Evolutionary conservation across 176 grass and related monocot species (phyloP), one percentile per base, ranked within the genome.

Genomic region (Areca catechu): DNA sequence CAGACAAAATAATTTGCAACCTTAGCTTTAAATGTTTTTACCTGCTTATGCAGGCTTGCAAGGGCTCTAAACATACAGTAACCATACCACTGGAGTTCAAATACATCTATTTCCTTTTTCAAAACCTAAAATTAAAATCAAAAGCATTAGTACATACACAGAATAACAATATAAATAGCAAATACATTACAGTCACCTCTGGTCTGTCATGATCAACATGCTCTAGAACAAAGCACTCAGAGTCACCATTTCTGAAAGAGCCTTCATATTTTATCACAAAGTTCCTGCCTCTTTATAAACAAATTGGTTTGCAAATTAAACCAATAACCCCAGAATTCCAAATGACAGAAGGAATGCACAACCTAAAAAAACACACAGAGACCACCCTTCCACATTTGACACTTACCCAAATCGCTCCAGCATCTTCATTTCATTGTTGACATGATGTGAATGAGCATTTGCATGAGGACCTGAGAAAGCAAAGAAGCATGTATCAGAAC

Each of bases 191-290:
- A 73, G 37, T 65, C 69, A 82, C 93, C 93, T 98, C 87, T 65
- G 93, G 87, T 59, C 93, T 88, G 66, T 98, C 93, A 80, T 98
- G 93, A 58, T 83, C 56, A 67, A 98, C 77, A 58, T 98, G 93
- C 75, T 98, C 62, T 67, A 98, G 78, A 73, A 98, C 65, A 77
- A 98, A 89, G 49, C 93, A 98, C 22, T 92, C 84, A 49, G 75
- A 67, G 50, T 92, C 82, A 53, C 69, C 87, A 64, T 48, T 85
- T 74, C 49, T 85, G 72, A 92, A 76, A 43, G 66, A 74, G 24
- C 72, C 64, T 78, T 92, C 87, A 54, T 68, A 92, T 54, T 77
- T 92, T 61, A 98, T 85, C 15, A 98, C 87, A 70, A 18, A 72
- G 20, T 68, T 64, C 52, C 72, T 82, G 23, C 93, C 93, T 57